phyloP scores from a whole-genome alignment of 2,329 filamentous ascomycete genomes.

The Zasmidium citrigriseum region DNA sequence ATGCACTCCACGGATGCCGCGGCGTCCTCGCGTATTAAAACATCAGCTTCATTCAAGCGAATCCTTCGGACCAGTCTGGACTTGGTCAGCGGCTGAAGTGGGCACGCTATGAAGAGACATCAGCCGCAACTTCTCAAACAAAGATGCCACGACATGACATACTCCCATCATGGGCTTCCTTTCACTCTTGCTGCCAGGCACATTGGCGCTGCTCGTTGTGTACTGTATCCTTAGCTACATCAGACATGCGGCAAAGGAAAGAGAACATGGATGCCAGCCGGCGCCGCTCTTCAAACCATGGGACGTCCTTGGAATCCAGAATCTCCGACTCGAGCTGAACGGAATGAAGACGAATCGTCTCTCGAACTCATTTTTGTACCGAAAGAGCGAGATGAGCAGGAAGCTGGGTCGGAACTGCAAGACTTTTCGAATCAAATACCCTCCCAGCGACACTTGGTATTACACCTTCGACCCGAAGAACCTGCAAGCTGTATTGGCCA shows the following conservation, averaged over 20 bases:
- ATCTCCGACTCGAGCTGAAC: neutral
- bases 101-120: too few relatives aligned
- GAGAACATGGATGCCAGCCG: neutral
- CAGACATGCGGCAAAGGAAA: neutral
- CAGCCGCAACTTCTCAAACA: too few relatives aligned
- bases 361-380: neutral
- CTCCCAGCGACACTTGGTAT: neutral
- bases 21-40: too few relatives aligned
- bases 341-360: constrained; percentile 1
- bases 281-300: constrained; percentile 1
- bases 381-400: neutral
- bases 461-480: neutral
- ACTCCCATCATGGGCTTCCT: too few relatives aligned
- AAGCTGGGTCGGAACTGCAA: neutral
- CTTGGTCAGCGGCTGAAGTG: too few relatives aligned
- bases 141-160: too few relatives aligned
- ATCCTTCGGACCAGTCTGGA: too few relatives aligned
- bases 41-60: too few relatives aligned
- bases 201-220: too few relatives aligned
- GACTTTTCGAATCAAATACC: neutral
- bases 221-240: too few relatives aligned
- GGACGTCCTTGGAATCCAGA: neutral
- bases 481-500: neutral
- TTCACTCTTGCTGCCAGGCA: too few relatives aligned
- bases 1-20: too few relatives aligned